A percentile compares a stretch with the other conserved stretches of the same genome.
These are phyloP conservation scores for Irpex sp. DNA, from an alignment of 1,284 basidiomycete species.

Conservation along the genomic window DNA sequence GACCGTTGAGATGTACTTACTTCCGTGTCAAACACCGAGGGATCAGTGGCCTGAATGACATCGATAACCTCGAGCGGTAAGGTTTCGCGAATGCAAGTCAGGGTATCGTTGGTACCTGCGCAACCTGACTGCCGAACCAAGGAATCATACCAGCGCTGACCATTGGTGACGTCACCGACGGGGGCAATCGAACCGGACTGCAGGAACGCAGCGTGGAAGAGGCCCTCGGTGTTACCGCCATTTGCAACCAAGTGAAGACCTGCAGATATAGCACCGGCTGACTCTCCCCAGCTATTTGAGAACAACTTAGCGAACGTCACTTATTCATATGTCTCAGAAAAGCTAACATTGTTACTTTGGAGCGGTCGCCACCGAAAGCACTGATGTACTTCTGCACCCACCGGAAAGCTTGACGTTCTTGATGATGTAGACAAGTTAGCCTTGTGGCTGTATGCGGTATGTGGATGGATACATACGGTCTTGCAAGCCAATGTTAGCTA, in stretches of 20 bases:
- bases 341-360: conserved; percentile 29
- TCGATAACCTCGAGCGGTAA: conserved; percentile 19
- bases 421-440: too few relatives aligned
- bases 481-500: conserved; percentile 51
- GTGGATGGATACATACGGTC: conserved; percentile 38
- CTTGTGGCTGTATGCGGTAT: background rate
- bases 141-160: conserved; percentile 32
- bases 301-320: background rate
- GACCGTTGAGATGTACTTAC: background rate
- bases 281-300: background rate
- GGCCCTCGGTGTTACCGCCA: conserved; percentile 28
- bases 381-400: conserved; percentile 50
- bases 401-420: conserved; percentile 52
- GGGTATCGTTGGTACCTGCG: conserved; percentile 27
- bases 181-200: conserved; percentile 31
- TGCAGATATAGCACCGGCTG: conserved; percentile 16
- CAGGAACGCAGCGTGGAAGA: conserved; percentile 36
- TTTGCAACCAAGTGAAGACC: conserved; percentile 31
- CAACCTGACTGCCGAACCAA: conserved; percentile 32
- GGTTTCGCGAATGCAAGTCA: conserved; percentile 39
- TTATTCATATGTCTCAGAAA: background rate
- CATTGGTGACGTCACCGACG: conserved; percentile 24
- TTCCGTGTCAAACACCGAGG: background rate
- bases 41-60: background rate
- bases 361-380: conserved; percentile 39